Percentiles rank a stretch among this genome's conserved stretches.
Evolutionary conservation across 768 basidiomycete species (phyloP).

Genomic region (Astraeus odoratus): DNA sequence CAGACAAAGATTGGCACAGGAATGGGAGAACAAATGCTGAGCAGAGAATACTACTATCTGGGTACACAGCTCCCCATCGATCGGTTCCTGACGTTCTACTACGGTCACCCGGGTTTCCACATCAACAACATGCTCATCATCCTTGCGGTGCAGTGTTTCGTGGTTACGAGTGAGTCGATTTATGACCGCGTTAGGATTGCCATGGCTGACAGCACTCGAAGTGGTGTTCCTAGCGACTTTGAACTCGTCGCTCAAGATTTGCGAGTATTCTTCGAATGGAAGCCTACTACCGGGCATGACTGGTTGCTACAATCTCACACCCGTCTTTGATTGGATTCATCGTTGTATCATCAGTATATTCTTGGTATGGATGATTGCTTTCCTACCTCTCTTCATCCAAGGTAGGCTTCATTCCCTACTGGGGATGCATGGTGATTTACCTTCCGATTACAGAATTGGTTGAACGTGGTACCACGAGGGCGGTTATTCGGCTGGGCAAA

Average conservation of each 20-base stretch:
- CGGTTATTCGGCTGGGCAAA: slow-evolving; percentile 84
- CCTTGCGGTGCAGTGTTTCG: slow-evolving; percentile 91
- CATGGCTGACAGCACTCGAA: slow-evolving; percentile 27
- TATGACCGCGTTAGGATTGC: neutral
- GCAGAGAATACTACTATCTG: slow-evolving; percentile 97
- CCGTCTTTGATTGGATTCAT: slow-evolving; percentile 93
- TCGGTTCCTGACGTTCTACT: slow-evolving; percentile 99
- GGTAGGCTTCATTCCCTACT: slow-evolving; percentile 39
- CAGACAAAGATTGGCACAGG: slow-evolving; percentile 99
- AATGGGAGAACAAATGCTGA: slow-evolving; percentile 99
- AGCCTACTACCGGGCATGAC: slow-evolving; percentile 69
- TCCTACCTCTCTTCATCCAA: slow-evolving; percentile 92
- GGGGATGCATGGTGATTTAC: slow-evolving; percentile 11
- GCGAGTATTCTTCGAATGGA: slow-evolving; percentile 67
- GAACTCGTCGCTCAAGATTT: slow-evolving; percentile 73
- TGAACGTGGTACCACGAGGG: slow-evolving; percentile 90
- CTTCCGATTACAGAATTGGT: slow-evolving; percentile 66
- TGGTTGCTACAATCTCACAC: slow-evolving; percentile 92
- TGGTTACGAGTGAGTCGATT: slow-evolving; percentile 69
- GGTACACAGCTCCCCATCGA: slow-evolving; percentile 98
- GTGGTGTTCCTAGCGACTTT: slow-evolving; percentile 95
- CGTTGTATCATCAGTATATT: slow-evolving; percentile 97
- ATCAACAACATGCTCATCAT: slow-evolving; percentile 99
- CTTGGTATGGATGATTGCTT: slow-evolving; percentile 96
- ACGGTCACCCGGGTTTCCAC: slow-evolving; percentile 98